phyloP scores from a whole-genome alignment of 257 asterid species.

The Gentiana macrophylla region DNA sequence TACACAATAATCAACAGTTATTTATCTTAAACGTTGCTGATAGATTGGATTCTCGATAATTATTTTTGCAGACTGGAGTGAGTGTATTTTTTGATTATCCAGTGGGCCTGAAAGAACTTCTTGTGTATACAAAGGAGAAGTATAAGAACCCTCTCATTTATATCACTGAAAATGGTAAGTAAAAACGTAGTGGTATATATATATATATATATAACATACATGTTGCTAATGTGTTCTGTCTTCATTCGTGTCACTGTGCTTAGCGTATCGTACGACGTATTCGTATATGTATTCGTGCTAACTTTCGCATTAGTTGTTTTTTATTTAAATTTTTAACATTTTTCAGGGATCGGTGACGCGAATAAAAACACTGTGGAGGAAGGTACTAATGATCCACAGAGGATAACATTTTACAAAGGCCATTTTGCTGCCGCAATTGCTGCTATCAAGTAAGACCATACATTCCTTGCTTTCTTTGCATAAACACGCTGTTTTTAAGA shows the following conservation, averaged over 20 bases:
- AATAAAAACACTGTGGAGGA: background rate
- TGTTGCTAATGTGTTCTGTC: too few species aligned
- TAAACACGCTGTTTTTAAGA: too few species aligned
- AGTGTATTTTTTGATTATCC: background rate
- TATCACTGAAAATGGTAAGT: conserved; percentile 17
- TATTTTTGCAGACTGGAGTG: conserved; percentile 7
- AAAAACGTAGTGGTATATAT: background rate
- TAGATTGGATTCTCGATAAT: background rate
- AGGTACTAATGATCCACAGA: conserved; percentile 11
- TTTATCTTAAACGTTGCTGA: too few species aligned
- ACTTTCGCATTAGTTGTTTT: too few species aligned
- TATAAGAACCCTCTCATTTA: conserved; percentile 17
- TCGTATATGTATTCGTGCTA: too few species aligned
- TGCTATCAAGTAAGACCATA: conserved; percentile 33
- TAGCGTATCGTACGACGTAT: too few species aligned
- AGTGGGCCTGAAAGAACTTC: conserved; percentile 3
- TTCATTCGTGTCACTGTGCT: too few species aligned
- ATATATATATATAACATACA: too few species aligned
- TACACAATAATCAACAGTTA: too few species aligned
- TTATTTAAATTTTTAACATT: too few species aligned
- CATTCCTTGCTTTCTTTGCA: too few species aligned
- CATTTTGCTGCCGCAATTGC: conserved; percentile 27
- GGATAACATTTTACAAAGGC: conserved; percentile 12
- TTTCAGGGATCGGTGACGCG: conserved; percentile 15
- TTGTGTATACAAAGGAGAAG: conserved; percentile 12